Evolutionary conservation across 148 eudicot genomes (phyloP), one percentile per base, ranked within the genome.

Genomic region (Persicaria tinctoria): DNA sequence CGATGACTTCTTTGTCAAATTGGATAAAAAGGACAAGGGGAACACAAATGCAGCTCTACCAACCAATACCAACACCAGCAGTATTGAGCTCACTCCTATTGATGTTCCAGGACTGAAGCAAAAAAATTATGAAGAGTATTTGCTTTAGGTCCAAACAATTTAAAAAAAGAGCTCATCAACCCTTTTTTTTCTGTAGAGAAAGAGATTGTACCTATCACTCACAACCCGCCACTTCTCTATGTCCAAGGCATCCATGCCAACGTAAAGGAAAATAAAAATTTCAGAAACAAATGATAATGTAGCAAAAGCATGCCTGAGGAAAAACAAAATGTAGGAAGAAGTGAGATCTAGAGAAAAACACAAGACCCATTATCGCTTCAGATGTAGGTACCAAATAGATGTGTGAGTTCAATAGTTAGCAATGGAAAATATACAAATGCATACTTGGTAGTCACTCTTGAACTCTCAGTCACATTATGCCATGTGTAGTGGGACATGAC

Each of bases 401-500:
- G 5, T 51, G 23, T 17, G 8, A 5, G 3, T 41, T 11, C 62
- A 38, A n/a, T 50, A 32, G 54, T 51, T 27, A 45, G 16, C 38
- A 55, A 73, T 70, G 9, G 2, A 0, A 75, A 66, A 46, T 0
- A 20, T 46, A 6, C 27, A 47, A 38, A 12, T n/a, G 70, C 91
- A 56, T 86, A 91, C 97, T 83, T 91, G 79, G 97, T 86, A 47
- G 97, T 91, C 77, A 91, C 79, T 79, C 97, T 87, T 78, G 97
- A 91, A 79, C 89, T 89, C 78, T 91, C 91, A 3, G 93, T 91
- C 73, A 91, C 93, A 78, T 91, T 91, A 73, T 91, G 97, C 97
- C 97, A 91, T 53, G 97, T 89, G 83, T 91, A 89, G 78, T 91
- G 97, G 16, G 97, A 91, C 97, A 91, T 91, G 79, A 91, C 97